Evolutionary conservation across 805 yeast genomes (phyloP).

Genomic region (Saccharomyces mikatae): DNA sequence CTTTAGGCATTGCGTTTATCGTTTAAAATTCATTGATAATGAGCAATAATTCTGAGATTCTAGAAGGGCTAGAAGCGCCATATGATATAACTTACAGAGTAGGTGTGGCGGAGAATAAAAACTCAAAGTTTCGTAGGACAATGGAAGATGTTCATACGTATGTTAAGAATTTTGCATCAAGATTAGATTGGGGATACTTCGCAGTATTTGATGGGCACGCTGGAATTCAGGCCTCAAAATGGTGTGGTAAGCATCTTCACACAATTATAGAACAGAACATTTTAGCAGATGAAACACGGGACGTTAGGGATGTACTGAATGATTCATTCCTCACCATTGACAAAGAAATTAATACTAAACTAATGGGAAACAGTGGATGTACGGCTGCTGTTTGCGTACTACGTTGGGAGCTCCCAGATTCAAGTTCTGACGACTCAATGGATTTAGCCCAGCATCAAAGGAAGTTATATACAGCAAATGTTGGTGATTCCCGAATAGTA

Average conservation of each 20-base stretch:
- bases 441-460: slow-evolving; percentile 45
- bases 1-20: background rate
- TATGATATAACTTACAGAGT: slow-evolving; percentile 62
- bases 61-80: background rate
- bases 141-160: slow-evolving; percentile 97
- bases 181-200: slow-evolving; percentile 89
- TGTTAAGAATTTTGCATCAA: slow-evolving; percentile 85
- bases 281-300: slow-evolving; percentile 38
- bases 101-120: slow-evolving; percentile 88
- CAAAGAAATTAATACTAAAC: slow-evolving; percentile 47
- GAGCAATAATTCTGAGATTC: slow-evolving; percentile 1
- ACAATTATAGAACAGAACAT: slow-evolving; percentile 54
- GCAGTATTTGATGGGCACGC: slow-evolving; percentile 98
- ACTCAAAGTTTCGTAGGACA: slow-evolving; percentile 67
- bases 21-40: background rate
- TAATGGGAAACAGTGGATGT: slow-evolving; percentile 75
- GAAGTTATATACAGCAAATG: slow-evolving; percentile 87
- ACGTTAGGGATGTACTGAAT: slow-evolving; percentile 59
- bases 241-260: slow-evolving; percentile 88
- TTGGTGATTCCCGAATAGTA: slow-evolving; percentile 85
- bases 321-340: slow-evolving; percentile 73
- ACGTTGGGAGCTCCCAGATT: slow-evolving; percentile 62
- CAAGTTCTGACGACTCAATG: slow-evolving; percentile 14
- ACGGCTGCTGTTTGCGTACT: slow-evolving; percentile 92
- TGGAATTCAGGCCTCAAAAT: slow-evolving; percentile 83